A percentile compares a stretch with the other conserved stretches of the same genome.
Evolutionary conservation across 345 rosid species (phyloP).

Genomic region (Cochlearia excelsa): DNA sequence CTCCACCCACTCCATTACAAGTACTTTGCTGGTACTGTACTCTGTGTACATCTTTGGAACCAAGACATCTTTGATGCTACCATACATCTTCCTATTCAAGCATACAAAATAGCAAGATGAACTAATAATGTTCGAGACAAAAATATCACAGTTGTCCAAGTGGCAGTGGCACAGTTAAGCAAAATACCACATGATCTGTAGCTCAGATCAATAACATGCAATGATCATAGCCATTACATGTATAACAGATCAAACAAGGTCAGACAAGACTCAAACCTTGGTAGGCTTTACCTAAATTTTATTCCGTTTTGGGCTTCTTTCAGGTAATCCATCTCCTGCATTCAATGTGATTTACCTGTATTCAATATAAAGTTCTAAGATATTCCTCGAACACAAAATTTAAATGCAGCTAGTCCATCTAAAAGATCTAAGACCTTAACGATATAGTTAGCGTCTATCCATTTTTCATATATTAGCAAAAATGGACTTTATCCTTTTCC

Average conservation of each 20-base stretch:
- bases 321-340: constrained; percentile 99
- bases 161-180: constrained; percentile 11
- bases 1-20: constrained; percentile 97
- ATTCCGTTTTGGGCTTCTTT: constrained; percentile 87
- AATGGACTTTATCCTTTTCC: neutral
- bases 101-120: constrained; percentile 20
- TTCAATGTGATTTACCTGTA: constrained; percentile 98
- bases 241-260: constrained; percentile 7
- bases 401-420: constrained; percentile 27
- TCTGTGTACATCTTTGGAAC: constrained; percentile 84
- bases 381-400: constrained; percentile 44
- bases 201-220: constrained; percentile 19
- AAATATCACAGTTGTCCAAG: constrained; percentile 3
- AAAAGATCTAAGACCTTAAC: neutral
- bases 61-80: constrained; percentile 66
- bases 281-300: constrained; percentile 66
- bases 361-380: constrained; percentile 95
- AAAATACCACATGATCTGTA: constrained; percentile 20
- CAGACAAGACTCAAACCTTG: constrained; percentile 27
- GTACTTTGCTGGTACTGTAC: constrained; percentile 78
- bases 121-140: constrained; percentile 1
- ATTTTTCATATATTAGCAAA: neutral
- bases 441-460: constrained; percentile 4
- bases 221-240: constrained; percentile 7
- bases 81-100: constrained; percentile 66